Conservation (phyloP, 78 protist species). For the Guillardia theta region DNA sequence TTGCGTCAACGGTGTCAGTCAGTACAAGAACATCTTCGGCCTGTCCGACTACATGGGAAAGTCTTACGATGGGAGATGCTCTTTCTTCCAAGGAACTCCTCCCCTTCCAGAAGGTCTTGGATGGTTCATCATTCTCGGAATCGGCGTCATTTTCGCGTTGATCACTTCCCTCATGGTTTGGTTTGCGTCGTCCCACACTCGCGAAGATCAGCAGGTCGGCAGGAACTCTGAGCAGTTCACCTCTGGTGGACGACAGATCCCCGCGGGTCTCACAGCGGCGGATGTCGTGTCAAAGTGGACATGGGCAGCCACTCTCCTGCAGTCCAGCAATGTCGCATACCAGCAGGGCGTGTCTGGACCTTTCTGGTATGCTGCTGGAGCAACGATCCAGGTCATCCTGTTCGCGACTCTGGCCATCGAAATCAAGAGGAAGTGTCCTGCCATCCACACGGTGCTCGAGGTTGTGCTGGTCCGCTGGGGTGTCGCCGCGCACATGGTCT, state of each 20-base stretch:
- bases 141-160: not conserved
- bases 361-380: constrained; percentile 57
- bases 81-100: not conserved
- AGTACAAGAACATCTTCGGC: not conserved
- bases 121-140: not conserved
- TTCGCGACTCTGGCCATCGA: constrained; percentile 47
- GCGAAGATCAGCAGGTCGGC: not conserved
- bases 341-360: constrained; percentile 54
- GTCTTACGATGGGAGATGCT: not conserved
- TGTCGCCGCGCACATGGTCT: not conserved
- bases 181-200: not conserved
- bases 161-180: not conserved
- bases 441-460: constrained; percentile 43
- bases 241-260: constrained; percentile 11
- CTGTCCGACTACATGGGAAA: too few species aligned
- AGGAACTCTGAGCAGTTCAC: not conserved
- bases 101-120: not conserved
- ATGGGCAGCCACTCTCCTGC: constrained; percentile 57
- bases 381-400: constrained; percentile 46
- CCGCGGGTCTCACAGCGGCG: constrained; percentile 39
- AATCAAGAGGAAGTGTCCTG: not conserved
- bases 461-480: constrained; percentile 23
- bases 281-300: constrained; percentile 53
- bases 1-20: too few species aligned
- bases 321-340: constrained; percentile 47